Conservation (phyloP, 1,139 yeast species). For the Blastobotrys persicus region DNA sequence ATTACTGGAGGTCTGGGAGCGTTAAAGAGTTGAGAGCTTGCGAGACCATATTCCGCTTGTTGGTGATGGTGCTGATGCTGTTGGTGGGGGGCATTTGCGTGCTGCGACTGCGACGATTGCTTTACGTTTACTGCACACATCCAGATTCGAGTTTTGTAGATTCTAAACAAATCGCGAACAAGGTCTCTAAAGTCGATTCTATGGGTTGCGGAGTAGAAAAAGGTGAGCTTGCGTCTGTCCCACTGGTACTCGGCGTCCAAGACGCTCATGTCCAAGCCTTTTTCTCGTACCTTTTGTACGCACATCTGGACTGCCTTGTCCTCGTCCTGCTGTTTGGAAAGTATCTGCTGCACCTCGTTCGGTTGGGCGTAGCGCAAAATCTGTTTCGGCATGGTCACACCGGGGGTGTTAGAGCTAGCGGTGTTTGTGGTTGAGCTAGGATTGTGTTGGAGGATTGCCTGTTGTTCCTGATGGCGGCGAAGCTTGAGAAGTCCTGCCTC, state of each 20-base stretch:
- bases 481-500: conserved; percentile 82
- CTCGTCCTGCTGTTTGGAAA: conserved; percentile 65
- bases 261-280: conserved; percentile 47
- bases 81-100: not conserved
- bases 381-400: conserved; percentile 63
- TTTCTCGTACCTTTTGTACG: conserved; percentile 56
- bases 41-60: conserved; percentile 12
- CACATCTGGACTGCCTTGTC: conserved; percentile 64
- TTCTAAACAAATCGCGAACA: conserved; percentile 86
- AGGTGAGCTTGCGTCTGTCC: conserved; percentile 89
- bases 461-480: conserved; percentile 73
- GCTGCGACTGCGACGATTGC: no score
- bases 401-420: conserved; percentile 35
- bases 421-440: conserved; percentile 21
- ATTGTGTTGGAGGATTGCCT: conserved; percentile 51
- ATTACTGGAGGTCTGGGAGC: not conserved
- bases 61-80: conserved; percentile 16
- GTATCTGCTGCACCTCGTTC: conserved; percentile 58
- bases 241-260: conserved; percentile 89
- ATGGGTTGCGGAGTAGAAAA: conserved; percentile 78
- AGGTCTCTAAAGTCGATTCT: conserved; percentile 90
- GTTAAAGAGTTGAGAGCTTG: conserved; percentile 6
- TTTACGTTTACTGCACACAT: conserved; percentile 67
- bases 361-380: conserved; percentile 66
- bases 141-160: conserved; percentile 96